phyloP scores from a whole-genome alignment of 2,329 filamentous ascomycete species.

The Pseudogymnoascus destructans region DNA sequence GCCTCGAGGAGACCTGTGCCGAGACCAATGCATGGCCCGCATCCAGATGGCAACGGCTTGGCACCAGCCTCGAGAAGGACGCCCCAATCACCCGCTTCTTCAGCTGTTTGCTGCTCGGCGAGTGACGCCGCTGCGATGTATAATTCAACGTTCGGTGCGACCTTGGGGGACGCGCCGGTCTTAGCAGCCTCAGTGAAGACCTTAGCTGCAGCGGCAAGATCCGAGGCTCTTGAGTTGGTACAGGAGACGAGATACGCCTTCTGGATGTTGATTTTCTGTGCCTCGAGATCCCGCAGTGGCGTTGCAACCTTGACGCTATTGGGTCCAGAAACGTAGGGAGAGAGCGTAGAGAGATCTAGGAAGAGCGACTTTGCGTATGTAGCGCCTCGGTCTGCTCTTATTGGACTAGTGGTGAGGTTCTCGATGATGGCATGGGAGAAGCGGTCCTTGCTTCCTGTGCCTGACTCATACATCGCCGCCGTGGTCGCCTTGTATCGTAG shows the following conservation, averaged over 20 bases:
- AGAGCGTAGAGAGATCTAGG: conserved; percentile 69
- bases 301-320: conserved; percentile 85
- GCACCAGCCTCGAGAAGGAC: conserved; percentile 69
- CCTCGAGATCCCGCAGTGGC: conserved; percentile 59
- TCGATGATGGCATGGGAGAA: conserved; percentile 66
- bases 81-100: conserved; percentile 79
- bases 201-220: conserved; percentile 66
- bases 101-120: conserved; percentile 62
- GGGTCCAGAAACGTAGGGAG: conserved; percentile 73
- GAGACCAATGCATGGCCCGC: conserved; percentile 77
- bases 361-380: conserved; percentile 73
- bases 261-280: conserved; percentile 62
- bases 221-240: conserved; percentile 73
- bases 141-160: conserved; percentile 65
- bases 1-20: conserved; percentile 63
- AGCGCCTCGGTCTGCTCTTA: conserved; percentile 62
- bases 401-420: conserved; percentile 51
- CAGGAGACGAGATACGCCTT: conserved; percentile 83
- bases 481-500: conserved; percentile 62
- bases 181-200: conserved; percentile 70
- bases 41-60: conserved; percentile 54
- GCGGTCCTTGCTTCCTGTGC: conserved; percentile 35
- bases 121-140: conserved; percentile 82
- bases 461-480: conserved; percentile 45
- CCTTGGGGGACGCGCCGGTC: conserved; percentile 49